phyloP scores from a whole-genome alignment of 768 basidiomycete genomes.

The Megacollybia marginata region DNA sequence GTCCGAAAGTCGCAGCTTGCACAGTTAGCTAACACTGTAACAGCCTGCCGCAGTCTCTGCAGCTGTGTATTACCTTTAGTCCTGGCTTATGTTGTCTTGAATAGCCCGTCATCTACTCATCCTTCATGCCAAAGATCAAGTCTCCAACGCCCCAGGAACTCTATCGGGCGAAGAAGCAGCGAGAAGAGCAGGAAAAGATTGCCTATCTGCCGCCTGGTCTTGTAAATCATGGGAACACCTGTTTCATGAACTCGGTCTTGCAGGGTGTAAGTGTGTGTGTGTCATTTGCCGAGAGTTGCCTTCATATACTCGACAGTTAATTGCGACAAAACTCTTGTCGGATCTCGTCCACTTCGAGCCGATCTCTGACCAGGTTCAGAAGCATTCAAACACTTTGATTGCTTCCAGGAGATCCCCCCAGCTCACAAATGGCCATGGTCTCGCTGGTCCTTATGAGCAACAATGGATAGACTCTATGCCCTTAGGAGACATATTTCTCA shows the following conservation, averaged over 20 bases:
- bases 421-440: slow-evolving; percentile 58
- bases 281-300: neutral
- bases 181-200: slow-evolving; percentile 54
- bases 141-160: slow-evolving; percentile 55
- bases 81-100: too few relatives aligned
- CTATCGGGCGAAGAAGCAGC: slow-evolving; percentile 46
- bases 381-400: slow-evolving; percentile 29
- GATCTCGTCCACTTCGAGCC: slow-evolving; percentile 50
- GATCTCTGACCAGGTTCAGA: slow-evolving; percentile 34
- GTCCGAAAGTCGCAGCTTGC: too few relatives aligned
- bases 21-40: too few relatives aligned
- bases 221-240: slow-evolving; percentile 81
- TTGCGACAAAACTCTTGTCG: slow-evolving; percentile 57
- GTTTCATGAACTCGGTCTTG: slow-evolving; percentile 93
- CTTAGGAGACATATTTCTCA: slow-evolving; percentile 62
- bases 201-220: slow-evolving; percentile 68
- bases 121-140: slow-evolving; percentile 48
- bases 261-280: slow-evolving; percentile 66
- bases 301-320: slow-evolving; percentile 36
- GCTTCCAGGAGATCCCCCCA: slow-evolving; percentile 53
- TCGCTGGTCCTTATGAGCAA: slow-evolving; percentile 44
- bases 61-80: too few relatives aligned
- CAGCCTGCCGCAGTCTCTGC: too few relatives aligned
- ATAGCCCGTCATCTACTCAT: neutral
- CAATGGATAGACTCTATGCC: slow-evolving; percentile 56